Conservation (phyloP, 768 basidiomycete genomes). For the Auricularia sp. region DNA sequence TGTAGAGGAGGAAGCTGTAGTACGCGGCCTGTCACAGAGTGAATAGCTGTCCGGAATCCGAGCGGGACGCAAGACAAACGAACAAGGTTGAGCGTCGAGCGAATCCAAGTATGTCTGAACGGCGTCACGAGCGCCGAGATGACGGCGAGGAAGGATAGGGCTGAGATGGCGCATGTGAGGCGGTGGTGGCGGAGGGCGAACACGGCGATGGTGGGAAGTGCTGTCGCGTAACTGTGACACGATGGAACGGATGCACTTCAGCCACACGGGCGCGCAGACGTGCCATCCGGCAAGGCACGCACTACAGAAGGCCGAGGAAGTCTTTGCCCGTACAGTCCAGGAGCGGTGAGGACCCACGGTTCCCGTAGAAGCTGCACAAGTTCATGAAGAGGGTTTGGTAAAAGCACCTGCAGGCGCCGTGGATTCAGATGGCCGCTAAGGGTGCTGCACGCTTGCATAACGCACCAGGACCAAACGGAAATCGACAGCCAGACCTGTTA, state of each 20-base stretch:
- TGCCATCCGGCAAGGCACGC: conserved; percentile 2
- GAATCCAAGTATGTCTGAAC: background rate
- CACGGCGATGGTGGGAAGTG: conserved; percentile 24
- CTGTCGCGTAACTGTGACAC: conserved; percentile 15
- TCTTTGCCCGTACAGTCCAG: conserved; percentile 21
- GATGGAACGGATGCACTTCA: background rate
- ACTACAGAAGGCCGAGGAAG: conserved; percentile 19
- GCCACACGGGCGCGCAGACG: background rate
- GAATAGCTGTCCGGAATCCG: background rate
- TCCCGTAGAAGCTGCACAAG: conserved; percentile 17
- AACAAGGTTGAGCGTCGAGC: background rate
- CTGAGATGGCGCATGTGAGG: conserved; percentile 16
- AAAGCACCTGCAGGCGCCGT: background rate
- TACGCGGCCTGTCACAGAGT: conserved; percentile 46
- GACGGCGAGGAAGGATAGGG: conserved; percentile 6
- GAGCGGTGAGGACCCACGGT: background rate
- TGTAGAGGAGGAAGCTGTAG: conserved; percentile 70
- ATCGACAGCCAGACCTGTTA: conserved; percentile 18
- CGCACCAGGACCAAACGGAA: conserved; percentile 16
- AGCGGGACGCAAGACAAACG: background rate
- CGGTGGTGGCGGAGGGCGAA: conserved; percentile 25
- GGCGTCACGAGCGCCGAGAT: background rate
- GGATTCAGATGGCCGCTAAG: background rate
- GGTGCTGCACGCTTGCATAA: background rate
- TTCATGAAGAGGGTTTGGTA: conserved; percentile 2